Conservation (phyloP, 2,329 filamentous ascomycete genomes). For the Macroventuria anomochaeta region DNA sequence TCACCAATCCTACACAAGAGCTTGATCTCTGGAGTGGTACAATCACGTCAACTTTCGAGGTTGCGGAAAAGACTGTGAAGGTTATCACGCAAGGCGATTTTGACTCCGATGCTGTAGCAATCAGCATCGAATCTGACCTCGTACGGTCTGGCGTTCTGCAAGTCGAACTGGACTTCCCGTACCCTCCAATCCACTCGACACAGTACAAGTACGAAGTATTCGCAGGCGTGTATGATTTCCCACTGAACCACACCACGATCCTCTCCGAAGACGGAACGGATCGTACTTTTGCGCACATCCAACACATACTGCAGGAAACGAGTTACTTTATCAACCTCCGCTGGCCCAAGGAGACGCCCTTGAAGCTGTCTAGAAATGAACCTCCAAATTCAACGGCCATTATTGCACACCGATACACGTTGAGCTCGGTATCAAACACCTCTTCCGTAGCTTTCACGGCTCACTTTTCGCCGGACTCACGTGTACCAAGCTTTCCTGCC, state of each 20-base stretch:
- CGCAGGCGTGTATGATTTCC: conserved; percentile 58
- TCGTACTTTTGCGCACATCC: conserved; percentile 50
- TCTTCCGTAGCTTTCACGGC: conserved; percentile 30
- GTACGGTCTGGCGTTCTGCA: conserved; percentile 49
- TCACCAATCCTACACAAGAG: conserved; percentile 42
- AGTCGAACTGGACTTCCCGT: conserved; percentile 61
- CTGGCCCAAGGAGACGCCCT: conserved; percentile 48
- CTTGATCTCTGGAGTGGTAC: conserved; percentile 59
- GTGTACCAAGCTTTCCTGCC: conserved; percentile 22
- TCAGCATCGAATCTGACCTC: conserved; percentile 54
- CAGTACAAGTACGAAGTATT: conserved; percentile 50
- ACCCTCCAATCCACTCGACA: conserved; percentile 47
- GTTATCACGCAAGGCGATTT: conserved; percentile 57
- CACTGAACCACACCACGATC: conserved; percentile 52
- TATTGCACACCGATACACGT: conserved; percentile 38
- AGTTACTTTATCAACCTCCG: conserved; percentile 52
- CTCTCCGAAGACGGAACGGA: conserved; percentile 35
- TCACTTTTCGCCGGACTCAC: conserved; percentile 37
- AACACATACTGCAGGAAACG: conserved; percentile 52
- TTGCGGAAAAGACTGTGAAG: conserved; percentile 49
- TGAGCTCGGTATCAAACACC: conserved; percentile 8
- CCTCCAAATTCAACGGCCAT: conserved; percentile 53
- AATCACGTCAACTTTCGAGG: conserved; percentile 54
- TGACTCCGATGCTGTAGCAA: conserved; percentile 53
- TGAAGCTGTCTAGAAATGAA: conserved; percentile 44